Evolutionary conservation across 805 yeast genomes (phyloP), one percentile per base, ranked within the genome.

Genomic region (Myxozyma sirexii): DNA sequence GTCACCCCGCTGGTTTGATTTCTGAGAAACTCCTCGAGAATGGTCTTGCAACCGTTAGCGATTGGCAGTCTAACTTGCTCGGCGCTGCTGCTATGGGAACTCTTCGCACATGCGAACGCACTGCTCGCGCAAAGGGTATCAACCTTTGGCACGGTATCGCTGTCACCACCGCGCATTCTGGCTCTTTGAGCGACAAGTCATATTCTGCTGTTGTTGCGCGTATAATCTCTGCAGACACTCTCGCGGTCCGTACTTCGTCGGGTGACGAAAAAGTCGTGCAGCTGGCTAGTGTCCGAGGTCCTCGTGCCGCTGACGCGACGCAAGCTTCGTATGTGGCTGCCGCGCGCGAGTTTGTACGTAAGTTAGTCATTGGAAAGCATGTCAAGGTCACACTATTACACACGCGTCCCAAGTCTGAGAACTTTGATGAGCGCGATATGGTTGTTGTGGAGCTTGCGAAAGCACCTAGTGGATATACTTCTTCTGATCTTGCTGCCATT

Each of bases 1-100:
- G 77, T 56, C 93, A 88, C 69, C 90, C 96, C 33, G 87, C 88
- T 3, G 96, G 96, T 17, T 84, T 85, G 62, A 84, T 89, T 67
- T 83, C 87, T 59, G 87, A 84, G 65, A 82, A 82, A 64, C 75
- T 90, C 57, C 78, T 90, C 59, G 83, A 80, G 57, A 79, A 78
- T 56, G 97, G 97, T 10, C 77, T 86, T 31, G 96, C 87, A 12
- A 85, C 84, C 65, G 84, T 89, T 50, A 82, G 84, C 26, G 96
- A 90, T 71, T 86, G 93, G 90, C 96, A 90, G 71, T 82, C 90
- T 0, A 70, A 81, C 13, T 67, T 83, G 43, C 76, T 90, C 58
- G 96, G 96, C 4, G 75, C 90, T 10, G 74, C 78, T 45, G 76
- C 77, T 24, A 88, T 90, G 91, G 66, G 80, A 1, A 70, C 71